Percentiles rank a stretch among this genome's conserved stretches.
Conservation (phyloP, 441 rosid genomes). For the Biscutella auriculata region DNA sequence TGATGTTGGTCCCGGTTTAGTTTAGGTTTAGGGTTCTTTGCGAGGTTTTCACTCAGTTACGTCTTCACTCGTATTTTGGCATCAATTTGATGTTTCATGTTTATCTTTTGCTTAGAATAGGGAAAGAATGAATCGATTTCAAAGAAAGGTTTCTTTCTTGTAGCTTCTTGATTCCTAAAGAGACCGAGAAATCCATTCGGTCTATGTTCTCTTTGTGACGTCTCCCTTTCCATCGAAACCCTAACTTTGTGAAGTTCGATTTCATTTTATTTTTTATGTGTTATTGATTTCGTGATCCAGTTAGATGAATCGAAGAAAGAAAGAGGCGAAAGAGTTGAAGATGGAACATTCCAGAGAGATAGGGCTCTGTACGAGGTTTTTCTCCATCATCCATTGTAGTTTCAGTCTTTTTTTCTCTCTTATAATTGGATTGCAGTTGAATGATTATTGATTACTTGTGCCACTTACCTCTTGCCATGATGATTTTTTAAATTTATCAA, state of each 20-base stretch:
- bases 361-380: constrained; percentile 74
- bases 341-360: constrained; percentile 92
- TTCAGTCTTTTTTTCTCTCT: too few species aligned
- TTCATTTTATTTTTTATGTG: not conserved
- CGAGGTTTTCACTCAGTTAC: too few species aligned
- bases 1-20: too few species aligned
- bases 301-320: constrained; percentile 68
- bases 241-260: constrained; percentile 3
- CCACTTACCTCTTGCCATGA: not conserved
- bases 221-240: constrained; percentile 12
- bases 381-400: not conserved
- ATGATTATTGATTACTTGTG: not conserved
- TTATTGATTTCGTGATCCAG: constrained; percentile 27
- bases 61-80: too few species aligned
- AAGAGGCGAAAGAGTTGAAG: constrained; percentile 88
- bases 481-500: not conserved
- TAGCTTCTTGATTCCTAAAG: constrained; percentile 84
- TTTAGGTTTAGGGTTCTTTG: too few species aligned
- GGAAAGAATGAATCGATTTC: too few species aligned
- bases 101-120: too few species aligned
- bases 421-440: too few species aligned
- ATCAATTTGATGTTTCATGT: too few species aligned
- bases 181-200: constrained; percentile 37
- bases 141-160: too few species aligned
- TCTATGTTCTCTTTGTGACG: constrained; percentile 39